phyloP scores from a whole-genome alignment of 2,329 filamentous ascomycete species.

The Paraconiothyrium brasiliense region DNA sequence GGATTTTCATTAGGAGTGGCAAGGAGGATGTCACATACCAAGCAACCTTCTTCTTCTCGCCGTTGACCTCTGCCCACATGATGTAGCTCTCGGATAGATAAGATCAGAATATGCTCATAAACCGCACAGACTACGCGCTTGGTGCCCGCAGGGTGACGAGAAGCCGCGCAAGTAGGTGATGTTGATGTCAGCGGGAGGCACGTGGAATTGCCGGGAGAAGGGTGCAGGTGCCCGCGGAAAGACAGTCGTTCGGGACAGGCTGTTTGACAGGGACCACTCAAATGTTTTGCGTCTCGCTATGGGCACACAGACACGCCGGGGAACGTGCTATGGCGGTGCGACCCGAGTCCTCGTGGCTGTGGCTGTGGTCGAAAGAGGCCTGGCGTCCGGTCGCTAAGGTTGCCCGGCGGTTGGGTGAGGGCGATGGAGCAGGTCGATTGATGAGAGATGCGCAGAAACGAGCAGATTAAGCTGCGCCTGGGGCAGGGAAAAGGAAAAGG shows the following conservation, averaged over 20 bases:
- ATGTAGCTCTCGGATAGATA: slow-evolving; percentile 39
- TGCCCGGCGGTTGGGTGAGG: slow-evolving; percentile 17
- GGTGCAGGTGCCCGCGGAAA: slow-evolving; percentile 6
- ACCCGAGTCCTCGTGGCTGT: slow-evolving; percentile 6
- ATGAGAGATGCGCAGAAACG: slow-evolving; percentile 27
- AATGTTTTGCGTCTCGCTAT: slow-evolving; percentile 9
- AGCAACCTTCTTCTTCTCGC: slow-evolving; percentile 78
- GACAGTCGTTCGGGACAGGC: slow-evolving; percentile 6
- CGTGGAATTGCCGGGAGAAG: slow-evolving; percentile 37
- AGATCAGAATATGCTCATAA: slow-evolving; percentile 43
- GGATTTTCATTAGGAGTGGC: background rate
- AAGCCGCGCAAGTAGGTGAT: slow-evolving; percentile 4
- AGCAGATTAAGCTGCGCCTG: slow-evolving; percentile 31
- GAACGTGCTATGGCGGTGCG: slow-evolving; percentile 12
- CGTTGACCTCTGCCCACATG: slow-evolving; percentile 71
- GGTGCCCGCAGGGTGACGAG: slow-evolving; percentile 2
- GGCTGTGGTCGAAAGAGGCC: background rate
- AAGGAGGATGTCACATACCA: slow-evolving; percentile 63
- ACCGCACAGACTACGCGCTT: slow-evolving; percentile 25
- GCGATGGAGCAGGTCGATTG: slow-evolving; percentile 2
- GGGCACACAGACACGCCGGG: slow-evolving; percentile 8
- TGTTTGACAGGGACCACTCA: slow-evolving; percentile 12
- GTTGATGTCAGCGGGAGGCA: slow-evolving; percentile 26
- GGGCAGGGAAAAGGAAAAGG: slow-evolving; percentile 17
- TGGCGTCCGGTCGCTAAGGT: slow-evolving; percentile 3